Base-by-base conservation (phyloP, 148 eudicot genomes). In the Rhododendron williamsianum region DNA sequence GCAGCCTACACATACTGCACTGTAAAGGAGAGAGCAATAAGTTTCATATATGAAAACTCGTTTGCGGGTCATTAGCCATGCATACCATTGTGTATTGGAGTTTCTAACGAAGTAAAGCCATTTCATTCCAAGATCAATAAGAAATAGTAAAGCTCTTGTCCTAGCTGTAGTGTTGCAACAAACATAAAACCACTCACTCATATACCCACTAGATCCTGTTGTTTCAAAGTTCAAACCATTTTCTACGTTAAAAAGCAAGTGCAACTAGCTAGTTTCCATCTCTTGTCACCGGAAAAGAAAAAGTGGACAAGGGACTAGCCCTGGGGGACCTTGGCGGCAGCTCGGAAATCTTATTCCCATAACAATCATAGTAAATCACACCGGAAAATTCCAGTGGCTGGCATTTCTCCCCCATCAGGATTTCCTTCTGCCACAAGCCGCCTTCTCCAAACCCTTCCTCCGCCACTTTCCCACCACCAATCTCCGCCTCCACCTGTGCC, bases 321-420 rank as follows among this genome's bases (percentile, higher is more conserved):
- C 94, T 88, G 3, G 96, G 96, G 19, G 96, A 93, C 82, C 91
- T 90, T 21, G 93, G 92, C 1, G 93, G 94, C 27, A 93, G 81
- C 85, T 95, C 94, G 41, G 92, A 76, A 35, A 93, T 81, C 72
- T 84, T 85, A 35, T 90, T 88, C 3, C 95, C 96, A 60, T 46
- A 81, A 74, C 82, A 88, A 89, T 95, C 95, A 80, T 95, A 95
- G 85, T 92, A 94, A 78, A 95, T 93, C 6, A 92, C 96, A 21
- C 96, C 98, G 5, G 95, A 91, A 87, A 92, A 93, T 79, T 93
- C 94, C 19, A 90, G 94, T 6, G 96, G 98, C 80, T 92, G 96
- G 80, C 98, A 95, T 86, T 92, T 95, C 48, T 93, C 96, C 0
- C 98, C 98, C 96, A 95, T 93, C 87, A 93, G 78, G 1, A 95